Evolutionary conservation across 2,329 filamentous ascomycete species (phyloP).

Genomic region (Fusarium euwallaceae): DNA sequence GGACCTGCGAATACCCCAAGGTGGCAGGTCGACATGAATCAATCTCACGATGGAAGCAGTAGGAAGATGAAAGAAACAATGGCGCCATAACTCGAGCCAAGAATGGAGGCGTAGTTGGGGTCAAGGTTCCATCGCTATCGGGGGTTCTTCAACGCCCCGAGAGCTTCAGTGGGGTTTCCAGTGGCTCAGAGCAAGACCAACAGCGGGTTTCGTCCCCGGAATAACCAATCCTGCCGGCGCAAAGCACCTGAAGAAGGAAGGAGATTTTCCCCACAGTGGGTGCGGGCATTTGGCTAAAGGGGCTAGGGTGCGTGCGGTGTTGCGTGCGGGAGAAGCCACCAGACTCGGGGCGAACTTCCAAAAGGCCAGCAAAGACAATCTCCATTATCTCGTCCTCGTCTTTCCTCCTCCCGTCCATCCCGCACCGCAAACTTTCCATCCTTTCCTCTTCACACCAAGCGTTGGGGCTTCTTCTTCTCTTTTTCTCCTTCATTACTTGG

Average conservation of each 20-base stretch:
- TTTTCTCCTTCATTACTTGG: conserved; percentile 9
- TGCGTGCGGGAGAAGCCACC: conserved; percentile 26
- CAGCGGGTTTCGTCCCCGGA: conserved; percentile 32
- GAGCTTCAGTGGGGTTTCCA: conserved; percentile 13
- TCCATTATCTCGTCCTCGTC: conserved; percentile 23
- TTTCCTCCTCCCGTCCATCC: conserved; percentile 23
- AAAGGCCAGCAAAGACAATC: conserved; percentile 48
- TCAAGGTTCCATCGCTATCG: background rate
- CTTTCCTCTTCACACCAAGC: conserved; percentile 19
- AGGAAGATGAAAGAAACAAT: conserved; percentile 42
- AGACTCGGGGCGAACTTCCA: conserved; percentile 28
- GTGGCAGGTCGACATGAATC: conserved; percentile 14
- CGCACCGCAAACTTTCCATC: conserved; percentile 35
- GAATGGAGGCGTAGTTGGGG: background rate
- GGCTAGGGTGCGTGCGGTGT: conserved; percentile 29
- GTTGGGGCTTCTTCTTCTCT: conserved; percentile 18
- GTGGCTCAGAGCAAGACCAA: conserved; percentile 1
- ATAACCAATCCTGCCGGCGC: conserved; percentile 28
- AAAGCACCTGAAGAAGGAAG: conserved; percentile 13
- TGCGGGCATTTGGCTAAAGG: conserved; percentile 25
- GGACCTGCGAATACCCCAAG: background rate
- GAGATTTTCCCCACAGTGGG: conserved; percentile 32
- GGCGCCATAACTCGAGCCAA: conserved; percentile 29
- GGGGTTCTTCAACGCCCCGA: background rate
- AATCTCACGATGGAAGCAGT: conserved; percentile 32